Evolutionary conservation across 768 basidiomycete species (phyloP), one percentile per base, ranked within the genome.

Genomic region (Termitomyces sp.): DNA sequence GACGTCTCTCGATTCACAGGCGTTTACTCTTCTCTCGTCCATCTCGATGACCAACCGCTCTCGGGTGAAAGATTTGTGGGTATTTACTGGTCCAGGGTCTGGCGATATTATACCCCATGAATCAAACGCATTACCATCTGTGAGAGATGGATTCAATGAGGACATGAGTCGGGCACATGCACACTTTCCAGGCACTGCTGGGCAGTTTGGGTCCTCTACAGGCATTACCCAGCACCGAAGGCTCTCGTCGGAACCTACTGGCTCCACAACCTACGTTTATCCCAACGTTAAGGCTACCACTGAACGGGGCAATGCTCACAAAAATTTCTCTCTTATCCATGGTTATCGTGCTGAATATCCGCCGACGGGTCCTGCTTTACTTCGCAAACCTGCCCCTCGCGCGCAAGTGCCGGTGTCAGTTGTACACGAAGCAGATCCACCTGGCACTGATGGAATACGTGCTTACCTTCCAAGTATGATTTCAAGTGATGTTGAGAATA

Each of bases 11-110:
- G 88, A 91, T 64, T 71, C 75, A 7, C 83, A 89, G 53, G 81
- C 83, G 4, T 90, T 88, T 64, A 78, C 81, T 12, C 79, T 91
- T 50, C 73, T 88, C 5, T 76, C 87, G 0, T 91, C 90, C 10
- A 68, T 91, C 44, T 83, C 87, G n/a, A 74, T 91, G 55, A 82
- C 82, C n/a, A 80, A 75, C 62, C 87, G 82, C 36, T 88, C 90
- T 22, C 77, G 87, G 59, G 79, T 84, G 47, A 90, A 89, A 67
- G 89, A 91, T 67, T 67, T 91, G 2, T 91, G 89, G 89, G 74
- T 91, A 43, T 91, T 91, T 67, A 82, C 82, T 0, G 86, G 86
- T 22, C 79, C 83, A 39, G 71, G 74, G 13, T 57, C 67, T 37
- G 52, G 60, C 27, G 72, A 72, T 29, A 41, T 64, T 13, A 61